Base-by-base conservation (phyloP, 352 stramenopile species). In the Phytopythium boreale region DNA sequence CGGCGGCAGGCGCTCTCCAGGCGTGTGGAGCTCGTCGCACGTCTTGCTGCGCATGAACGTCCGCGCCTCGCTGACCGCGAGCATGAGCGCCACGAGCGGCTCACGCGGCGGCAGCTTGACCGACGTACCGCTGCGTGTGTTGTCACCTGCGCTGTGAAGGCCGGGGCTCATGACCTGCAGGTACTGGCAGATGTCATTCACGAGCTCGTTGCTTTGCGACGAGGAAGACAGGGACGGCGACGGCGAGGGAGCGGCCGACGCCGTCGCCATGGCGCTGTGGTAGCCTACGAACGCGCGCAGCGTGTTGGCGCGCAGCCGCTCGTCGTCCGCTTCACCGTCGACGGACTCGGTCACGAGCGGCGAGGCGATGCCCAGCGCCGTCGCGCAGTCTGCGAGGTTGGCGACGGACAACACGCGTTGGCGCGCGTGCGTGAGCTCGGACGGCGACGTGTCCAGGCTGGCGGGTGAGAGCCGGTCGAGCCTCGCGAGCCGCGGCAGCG, bases 271-370 rank as follows among this genome's bases (percentile, higher is more conserved):
- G 1, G 84, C 80, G 39, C 82, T 92, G 50, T 90, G 73, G 67
- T 80, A 94, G 0, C 85, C 83, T 9, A 90, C 79, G 61, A 90
- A 86, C 2, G 83, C 81, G 22, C 85, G 83, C 22, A 94, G 69
- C 0, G 83, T 85, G 63, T 89, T 88, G 11, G 80, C 80, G 14
- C 70, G 61, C 39, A 78, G 58, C 15, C 79, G 70, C 24, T 89
- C 76, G 20, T 87, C 70, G 11, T 73, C 66, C 4, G 70, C 56
- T 6, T 36, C 20, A 4, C 20, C 61, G 29, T 72, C 59, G 26
- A 65, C 49, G 0, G 3, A 29, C 8, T 58, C 36, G 52, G 61
- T 36, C 39, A 61, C 36, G 9, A 39, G 55, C 34, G 61, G 22
- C 14, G 63, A 44, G 0, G 62, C 64, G 24, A 94, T 69, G 9